These are phyloP conservation scores for Colletotrichum sp. DNA, from an alignment of 2,329 filamentous ascomycete genomes.

Conservation along the genomic window DNA sequence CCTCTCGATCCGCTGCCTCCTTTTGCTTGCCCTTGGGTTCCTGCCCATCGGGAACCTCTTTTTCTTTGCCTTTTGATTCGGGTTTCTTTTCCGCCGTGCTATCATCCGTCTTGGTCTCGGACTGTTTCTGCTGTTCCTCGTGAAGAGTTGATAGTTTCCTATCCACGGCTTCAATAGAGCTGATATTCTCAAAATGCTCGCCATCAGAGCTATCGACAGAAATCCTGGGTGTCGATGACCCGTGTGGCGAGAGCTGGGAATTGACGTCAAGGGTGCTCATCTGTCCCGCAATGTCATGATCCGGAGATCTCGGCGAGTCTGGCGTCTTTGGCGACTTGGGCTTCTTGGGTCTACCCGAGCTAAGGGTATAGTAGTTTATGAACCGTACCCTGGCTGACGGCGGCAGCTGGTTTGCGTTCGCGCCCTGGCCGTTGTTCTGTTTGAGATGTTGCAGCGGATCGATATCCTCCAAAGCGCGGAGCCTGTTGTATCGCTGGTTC, in stretches of 20 bases:
- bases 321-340: constrained; percentile 33
- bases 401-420: constrained; percentile 32
- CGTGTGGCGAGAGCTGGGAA: not conserved
- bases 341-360: constrained; percentile 71
- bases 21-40: constrained; percentile 11
- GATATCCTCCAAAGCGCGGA: constrained; percentile 76
- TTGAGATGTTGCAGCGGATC: constrained; percentile 52
- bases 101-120: not conserved
- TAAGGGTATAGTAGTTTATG: constrained; percentile 90
- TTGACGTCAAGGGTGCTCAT: not conserved
- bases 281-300: not conserved
- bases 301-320: not conserved
- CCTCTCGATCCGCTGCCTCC: not conserved
- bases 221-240: constrained; percentile 40
- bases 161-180: not conserved
- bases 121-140: not conserved
- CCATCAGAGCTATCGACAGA: constrained; percentile 51
- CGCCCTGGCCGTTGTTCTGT: constrained; percentile 22
- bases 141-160: not conserved
- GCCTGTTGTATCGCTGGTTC: constrained; percentile 69
- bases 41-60: not conserved
- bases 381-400: constrained; percentile 70
- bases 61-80: not conserved
- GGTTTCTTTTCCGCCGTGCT: not conserved
- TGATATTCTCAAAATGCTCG: constrained; percentile 22